phyloP scores from a whole-genome alignment of 495 filamentous ascomycete genomes.

The Hyaloscypha bicolor region DNA sequence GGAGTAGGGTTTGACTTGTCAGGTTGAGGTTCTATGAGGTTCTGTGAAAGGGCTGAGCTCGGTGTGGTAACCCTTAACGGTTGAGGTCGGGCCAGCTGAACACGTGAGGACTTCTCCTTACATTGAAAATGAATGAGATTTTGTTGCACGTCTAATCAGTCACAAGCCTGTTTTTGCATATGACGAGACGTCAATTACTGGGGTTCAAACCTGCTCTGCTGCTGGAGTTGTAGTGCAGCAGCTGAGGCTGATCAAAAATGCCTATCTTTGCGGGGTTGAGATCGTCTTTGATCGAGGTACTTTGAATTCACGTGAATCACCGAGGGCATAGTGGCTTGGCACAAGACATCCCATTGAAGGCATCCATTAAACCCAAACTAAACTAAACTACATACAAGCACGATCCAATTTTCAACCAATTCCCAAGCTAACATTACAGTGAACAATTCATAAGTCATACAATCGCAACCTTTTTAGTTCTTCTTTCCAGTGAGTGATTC shows the following conservation, averaged over 20 bases:
- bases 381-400: not conserved
- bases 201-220: no score
- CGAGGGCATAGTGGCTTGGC: not conserved
- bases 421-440: not conserved
- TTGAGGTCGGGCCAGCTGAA: no score
- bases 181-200: no score
- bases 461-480: not conserved
- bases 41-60: no score
- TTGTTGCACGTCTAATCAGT: no score
- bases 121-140: no score
- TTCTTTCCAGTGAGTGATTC: constrained; percentile 53
- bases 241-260: not conserved
- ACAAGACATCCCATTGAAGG: not conserved
- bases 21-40: no score
- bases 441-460: not conserved
- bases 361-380: not conserved
- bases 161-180: no score
- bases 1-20: no score
- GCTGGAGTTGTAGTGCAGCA: no score
- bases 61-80: no score
- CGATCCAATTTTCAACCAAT: not conserved
- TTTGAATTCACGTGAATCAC: not conserved
- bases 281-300: not conserved
- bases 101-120: no score
- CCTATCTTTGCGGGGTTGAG: not conserved